These are phyloP conservation scores for Wickerhamomyces subpelliculosus DNA, from an alignment of 805 yeast genomes.

Conservation along the genomic window DNA sequence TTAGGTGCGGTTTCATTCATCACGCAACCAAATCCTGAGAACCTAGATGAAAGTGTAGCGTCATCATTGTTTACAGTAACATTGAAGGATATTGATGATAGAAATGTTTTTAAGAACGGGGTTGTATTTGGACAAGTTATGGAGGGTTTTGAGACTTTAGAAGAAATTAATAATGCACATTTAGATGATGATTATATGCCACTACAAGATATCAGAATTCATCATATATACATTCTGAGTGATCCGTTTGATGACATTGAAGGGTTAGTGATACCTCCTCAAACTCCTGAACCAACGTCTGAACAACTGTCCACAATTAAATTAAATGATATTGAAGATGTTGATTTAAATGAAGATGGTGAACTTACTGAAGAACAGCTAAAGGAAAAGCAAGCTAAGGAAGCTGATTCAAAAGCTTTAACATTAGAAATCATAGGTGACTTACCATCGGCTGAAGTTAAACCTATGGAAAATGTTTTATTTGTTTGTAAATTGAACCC, in stretches of 20 bases:
- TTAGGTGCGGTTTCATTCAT: slow-evolving; percentile 31
- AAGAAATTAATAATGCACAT: slow-evolving; percentile 32
- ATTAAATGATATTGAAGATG: slow-evolving; percentile 16
- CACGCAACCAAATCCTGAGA: slow-evolving; percentile 3
- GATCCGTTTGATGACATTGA: slow-evolving; percentile 44
- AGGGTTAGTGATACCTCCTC: slow-evolving; percentile 15
- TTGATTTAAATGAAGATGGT: slow-evolving; percentile 17
- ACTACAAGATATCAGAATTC: slow-evolving; percentile 42
- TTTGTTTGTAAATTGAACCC: slow-evolving; percentile 62
- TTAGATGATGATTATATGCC: slow-evolving; percentile 37
- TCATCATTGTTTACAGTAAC: slow-evolving; percentile 33
- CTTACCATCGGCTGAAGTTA: slow-evolving; percentile 46
- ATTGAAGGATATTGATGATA: slow-evolving; percentile 22
- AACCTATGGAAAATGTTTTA: slow-evolving; percentile 55
- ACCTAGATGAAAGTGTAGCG: slow-evolving; percentile 12
- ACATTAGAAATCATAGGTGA: slow-evolving; percentile 62
- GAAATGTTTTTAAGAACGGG: slow-evolving; percentile 4
- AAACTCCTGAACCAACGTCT: slow-evolving; percentile 31
- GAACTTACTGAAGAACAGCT: slow-evolving; percentile 22
- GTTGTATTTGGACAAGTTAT: slow-evolving; percentile 42
- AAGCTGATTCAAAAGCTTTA: slow-evolving; percentile 47
- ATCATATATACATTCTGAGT: slow-evolving; percentile 41
- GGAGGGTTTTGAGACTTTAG: slow-evolving; percentile 43
- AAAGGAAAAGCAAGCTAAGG: slow-evolving; percentile 22
- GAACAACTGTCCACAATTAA: slow-evolving; percentile 27